These are phyloP conservation scores for Cystobasidium sp. DNA, from an alignment of 1,284 basidiomycete species.

Conservation along the genomic window DNA sequence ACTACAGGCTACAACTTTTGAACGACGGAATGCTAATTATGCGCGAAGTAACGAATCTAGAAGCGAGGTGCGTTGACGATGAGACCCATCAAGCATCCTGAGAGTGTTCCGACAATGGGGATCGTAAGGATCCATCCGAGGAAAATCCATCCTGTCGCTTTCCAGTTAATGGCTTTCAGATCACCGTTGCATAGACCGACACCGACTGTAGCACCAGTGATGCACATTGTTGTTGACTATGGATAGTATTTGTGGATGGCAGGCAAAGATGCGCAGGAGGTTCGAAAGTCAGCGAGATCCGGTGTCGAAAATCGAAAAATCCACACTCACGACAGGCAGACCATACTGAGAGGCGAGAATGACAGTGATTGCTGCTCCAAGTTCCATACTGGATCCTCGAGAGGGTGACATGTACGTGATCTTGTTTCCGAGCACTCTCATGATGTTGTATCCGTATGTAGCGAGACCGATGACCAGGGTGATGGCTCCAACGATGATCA, in stretches of 20 bases:
- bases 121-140: conserved; percentile 58
- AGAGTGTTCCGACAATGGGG: conserved; percentile 57
- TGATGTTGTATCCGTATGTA: conserved; percentile 58
- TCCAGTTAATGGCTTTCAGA: conserved; percentile 56
- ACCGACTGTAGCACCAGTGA: conserved; percentile 60
- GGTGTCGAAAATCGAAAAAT: too few species aligned
- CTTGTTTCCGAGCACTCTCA: conserved; percentile 55
- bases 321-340: conserved; percentile 44
- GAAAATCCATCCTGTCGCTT: conserved; percentile 34
- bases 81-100: conserved; percentile 57
- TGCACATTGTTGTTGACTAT: conserved; percentile 57
- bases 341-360: conserved; percentile 60
- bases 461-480: conserved; percentile 60
- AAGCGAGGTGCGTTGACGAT: conserved; percentile 58
- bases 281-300: too few species aligned
- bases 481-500: conserved; percentile 58
- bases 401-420: conserved; percentile 61
- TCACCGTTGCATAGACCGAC: conserved; percentile 59
- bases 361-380: conserved; percentile 60
- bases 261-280: too few species aligned
- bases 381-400: conserved; percentile 62
- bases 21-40: too few species aligned
- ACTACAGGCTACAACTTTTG: too few species aligned
- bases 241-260: too few species aligned
- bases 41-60: neutral